Percentiles rank a stretch among this genome's conserved stretches.
These are phyloP conservation scores for Fomitopsis betulina DNA, from an alignment of 1,284 basidiomycete genomes.

Conservation along the genomic window DNA sequence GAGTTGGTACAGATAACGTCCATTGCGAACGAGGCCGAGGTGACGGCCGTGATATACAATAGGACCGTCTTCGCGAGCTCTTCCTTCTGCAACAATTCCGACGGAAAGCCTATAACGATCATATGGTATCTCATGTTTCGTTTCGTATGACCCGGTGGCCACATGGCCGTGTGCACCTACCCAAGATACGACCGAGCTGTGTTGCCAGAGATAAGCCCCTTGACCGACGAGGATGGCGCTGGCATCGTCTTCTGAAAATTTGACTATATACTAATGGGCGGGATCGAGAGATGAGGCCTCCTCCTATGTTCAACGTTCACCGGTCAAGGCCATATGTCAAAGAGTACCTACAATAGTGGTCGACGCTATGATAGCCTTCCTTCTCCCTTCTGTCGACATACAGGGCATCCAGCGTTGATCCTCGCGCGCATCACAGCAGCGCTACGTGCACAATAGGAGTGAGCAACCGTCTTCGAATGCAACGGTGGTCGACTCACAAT, in stretches of 20 bases:
- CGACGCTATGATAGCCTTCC: slow-evolving; percentile 39
- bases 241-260: too few species aligned
- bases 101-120: not conserved
- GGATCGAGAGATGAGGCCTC: too few species aligned
- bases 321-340: not conserved
- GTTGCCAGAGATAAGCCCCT: not conserved
- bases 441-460: slow-evolving; percentile 30
- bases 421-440: slow-evolving; percentile 67
- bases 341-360: not conserved
- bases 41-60: not conserved
- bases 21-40: not conserved
- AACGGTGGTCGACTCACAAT: slow-evolving; percentile 47
- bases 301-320: too few species aligned
- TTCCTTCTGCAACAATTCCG: not conserved
- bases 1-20: not conserved
- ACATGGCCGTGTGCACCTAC: not conserved
- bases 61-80: not conserved
- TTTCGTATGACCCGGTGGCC: not conserved
- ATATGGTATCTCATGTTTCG: not conserved
- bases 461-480: not conserved
- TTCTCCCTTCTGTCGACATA: slow-evolving; percentile 60
- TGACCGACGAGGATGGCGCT: not conserved
- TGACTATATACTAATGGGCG: not conserved
- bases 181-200: not conserved
- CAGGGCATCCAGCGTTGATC: slow-evolving; percentile 68